Base-by-base conservation (phyloP, 495 filamentous ascomycete genomes). In the Daldinia childiae region DNA sequence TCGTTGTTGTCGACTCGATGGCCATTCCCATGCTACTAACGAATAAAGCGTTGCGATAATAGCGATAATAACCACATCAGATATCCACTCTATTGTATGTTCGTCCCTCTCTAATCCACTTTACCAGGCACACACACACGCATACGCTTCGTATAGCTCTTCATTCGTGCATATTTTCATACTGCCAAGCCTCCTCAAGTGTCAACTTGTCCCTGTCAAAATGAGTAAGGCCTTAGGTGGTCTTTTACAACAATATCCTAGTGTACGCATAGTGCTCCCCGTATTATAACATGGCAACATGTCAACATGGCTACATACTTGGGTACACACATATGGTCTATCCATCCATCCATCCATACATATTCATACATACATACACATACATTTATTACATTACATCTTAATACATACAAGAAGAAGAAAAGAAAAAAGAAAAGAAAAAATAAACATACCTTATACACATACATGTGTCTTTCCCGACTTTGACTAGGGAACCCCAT, bases 101-200 rank as follows among this genome's bases (percentile, higher is more conserved):
- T 58, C 26, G 66, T 64, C 51, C 71, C 54, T 51, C 48, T 57
- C 60, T 73, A 75, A 75, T 77, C 75, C 75, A 77, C 75, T 77
- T 77, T 77, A 77, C 70, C 75, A 77, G 75, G 75, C 73, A 77
- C 75, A 77, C 75, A 69, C 71, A 68, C 56, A 64, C 64, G 50
- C 48, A 73, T 41, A 62, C 43, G 65, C 71, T 73, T 73, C 71
- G 71, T 73, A 73, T 73, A 68, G 73, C 70, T 73, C 66, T 70
- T 73, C 64, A 72, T 71, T 70, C 69, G 69, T 71, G 72, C 72
- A 74, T 71, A 67, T 66, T 71, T 71, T 48, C 72, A 71, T 68
- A 74, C 64, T 45, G 72, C 72, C 72, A 74, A 74, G 72, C 63
- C 66, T 58, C 41, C 63, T 58, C 67, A 71, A 64, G 36, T 71